Percentiles rank a stretch among this genome's conserved stretches.
phyloP scores from a whole-genome alignment of 2,329 filamentous ascomycete species.

The Didymella glomerata region DNA sequence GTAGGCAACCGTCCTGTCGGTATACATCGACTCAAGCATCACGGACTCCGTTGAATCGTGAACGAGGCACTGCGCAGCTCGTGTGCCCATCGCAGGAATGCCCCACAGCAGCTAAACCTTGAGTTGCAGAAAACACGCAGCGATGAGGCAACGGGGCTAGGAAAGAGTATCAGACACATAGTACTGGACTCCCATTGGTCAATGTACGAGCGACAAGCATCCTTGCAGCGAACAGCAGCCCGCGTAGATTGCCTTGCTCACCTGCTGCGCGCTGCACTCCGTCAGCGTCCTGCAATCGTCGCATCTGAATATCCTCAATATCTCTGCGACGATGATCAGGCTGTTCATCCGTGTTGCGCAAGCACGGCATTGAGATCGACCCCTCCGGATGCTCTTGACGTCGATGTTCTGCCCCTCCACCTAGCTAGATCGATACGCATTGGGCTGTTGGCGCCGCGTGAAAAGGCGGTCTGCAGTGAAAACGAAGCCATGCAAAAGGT shows the following conservation, averaged over 20 bases:
- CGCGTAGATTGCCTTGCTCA: conserved; percentile 33
- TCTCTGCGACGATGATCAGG: conserved; percentile 15
- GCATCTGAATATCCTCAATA: conserved; percentile 29
- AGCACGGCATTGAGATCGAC: conserved; percentile 24
- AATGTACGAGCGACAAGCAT: conserved; percentile 28
- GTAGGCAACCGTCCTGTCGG: conserved; percentile 6
- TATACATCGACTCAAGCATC: conserved; percentile 11
- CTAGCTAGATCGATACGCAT: conserved; percentile 43
- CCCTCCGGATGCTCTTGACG: conserved; percentile 37
- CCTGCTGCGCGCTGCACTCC: conserved; percentile 18
- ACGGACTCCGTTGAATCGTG: conserved; percentile 9
- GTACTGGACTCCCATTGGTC: conserved; percentile 38
- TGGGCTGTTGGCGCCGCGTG: conserved; percentile 34
- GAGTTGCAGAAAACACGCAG: conserved; percentile 37
- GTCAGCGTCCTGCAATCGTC: conserved; percentile 27
- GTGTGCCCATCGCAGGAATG: conserved; percentile 38
- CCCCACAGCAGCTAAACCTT: conserved; percentile 45
- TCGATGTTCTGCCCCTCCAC: conserved; percentile 39
- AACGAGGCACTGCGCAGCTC: conserved; percentile 27
- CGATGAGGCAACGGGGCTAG: conserved; percentile 44
- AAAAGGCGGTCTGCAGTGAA: conserved; percentile 51
- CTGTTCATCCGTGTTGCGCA: conserved; percentile 15
- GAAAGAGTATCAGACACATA: conserved; percentile 27
- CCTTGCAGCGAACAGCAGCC: conserved; percentile 39
- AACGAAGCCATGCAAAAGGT: conserved; percentile 40